These are phyloP conservation scores for Athelia psychrophila DNA, from an alignment of 1,284 basidiomycete genomes.

Conservation along the genomic window DNA sequence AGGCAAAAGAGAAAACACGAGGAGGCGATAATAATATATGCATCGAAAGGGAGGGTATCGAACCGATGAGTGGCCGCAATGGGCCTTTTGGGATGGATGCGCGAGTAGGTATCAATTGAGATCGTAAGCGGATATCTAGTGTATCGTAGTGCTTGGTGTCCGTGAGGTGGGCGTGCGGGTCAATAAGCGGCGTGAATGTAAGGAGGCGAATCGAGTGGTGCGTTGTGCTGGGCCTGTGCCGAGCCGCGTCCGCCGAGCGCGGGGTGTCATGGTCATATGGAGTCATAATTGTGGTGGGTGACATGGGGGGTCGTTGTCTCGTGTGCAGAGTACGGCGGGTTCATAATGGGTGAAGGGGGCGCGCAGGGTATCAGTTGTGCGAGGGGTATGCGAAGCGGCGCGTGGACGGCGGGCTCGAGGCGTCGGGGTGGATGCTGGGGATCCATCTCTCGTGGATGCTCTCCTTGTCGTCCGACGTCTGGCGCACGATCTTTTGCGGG, in stretches of 20 bases:
- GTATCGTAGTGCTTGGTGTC: no score
- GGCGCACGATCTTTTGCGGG: slow-evolving; percentile 45
- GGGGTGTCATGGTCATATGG: background rate
- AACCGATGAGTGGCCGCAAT: slow-evolving; percentile 7
- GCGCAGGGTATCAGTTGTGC: background rate
- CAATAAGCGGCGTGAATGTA: no score
- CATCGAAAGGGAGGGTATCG: slow-evolving; percentile 9
- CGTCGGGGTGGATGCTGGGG: slow-evolving; percentile 31
- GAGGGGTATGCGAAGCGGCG: slow-evolving; percentile 1
- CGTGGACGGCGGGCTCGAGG: background rate
- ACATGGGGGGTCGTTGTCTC: background rate
- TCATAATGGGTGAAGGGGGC: background rate
- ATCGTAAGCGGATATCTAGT: background rate
- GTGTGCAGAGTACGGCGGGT: background rate
- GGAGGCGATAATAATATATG: slow-evolving; percentile 10
- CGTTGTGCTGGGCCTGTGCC: background rate
- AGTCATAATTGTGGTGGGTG: background rate
- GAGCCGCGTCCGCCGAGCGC: background rate
- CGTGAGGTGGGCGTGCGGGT: no score
- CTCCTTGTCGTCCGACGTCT: slow-evolving; percentile 51
- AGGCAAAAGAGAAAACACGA: slow-evolving; percentile 13
- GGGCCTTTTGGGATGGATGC: background rate
- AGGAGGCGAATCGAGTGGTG: no score
- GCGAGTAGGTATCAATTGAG: background rate
- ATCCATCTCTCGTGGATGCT: slow-evolving; percentile 51